phyloP scores from a whole-genome alignment of 345 rosid species.

The Moricandia arvensis region DNA sequence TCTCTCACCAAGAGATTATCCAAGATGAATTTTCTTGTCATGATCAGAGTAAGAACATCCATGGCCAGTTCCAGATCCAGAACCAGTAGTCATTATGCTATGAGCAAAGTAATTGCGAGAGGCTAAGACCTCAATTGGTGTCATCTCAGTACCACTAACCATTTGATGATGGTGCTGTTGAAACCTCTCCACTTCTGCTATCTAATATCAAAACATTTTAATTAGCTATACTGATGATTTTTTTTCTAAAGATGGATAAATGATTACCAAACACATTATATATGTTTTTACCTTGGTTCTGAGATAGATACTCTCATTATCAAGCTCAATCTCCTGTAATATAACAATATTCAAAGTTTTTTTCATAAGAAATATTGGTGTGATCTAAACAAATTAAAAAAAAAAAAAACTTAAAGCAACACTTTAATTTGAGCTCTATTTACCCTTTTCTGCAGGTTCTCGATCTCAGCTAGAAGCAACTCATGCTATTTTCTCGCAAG shows the following conservation, averaged over 20 bases:
- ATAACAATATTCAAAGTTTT: not conserved
- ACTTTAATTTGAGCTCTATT: not conserved
- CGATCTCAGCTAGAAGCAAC: constrained; percentile 89
- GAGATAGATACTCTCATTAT: constrained; percentile 75
- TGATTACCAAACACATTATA: not conserved
- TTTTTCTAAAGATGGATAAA: not conserved
- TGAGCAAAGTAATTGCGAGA: constrained; percentile 84
- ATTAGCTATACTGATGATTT: not conserved
- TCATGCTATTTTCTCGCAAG: constrained; percentile 73
- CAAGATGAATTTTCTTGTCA: constrained; percentile 86
- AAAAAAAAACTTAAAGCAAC: not conserved
- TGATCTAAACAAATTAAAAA: not conserved
- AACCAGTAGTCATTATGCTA: constrained; percentile 47
- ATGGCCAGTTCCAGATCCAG: constrained; percentile 41
- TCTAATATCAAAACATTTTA: constrained; percentile 38
- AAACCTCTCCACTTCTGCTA: constrained; percentile 83
- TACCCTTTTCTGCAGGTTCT: constrained; percentile 90
- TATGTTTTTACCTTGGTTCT: constrained; percentile 63
- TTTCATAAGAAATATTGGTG: not conserved
- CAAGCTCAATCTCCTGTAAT: constrained; percentile 81
- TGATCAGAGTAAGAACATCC: constrained; percentile 52
- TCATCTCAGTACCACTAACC: constrained; percentile 68
- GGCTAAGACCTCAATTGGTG: constrained; percentile 76
- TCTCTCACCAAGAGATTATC: constrained; percentile 39
- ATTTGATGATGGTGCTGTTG: constrained; percentile 66